phyloP scores from a whole-genome alignment of 768 basidiomycete genomes.

The Galerina marginata region DNA sequence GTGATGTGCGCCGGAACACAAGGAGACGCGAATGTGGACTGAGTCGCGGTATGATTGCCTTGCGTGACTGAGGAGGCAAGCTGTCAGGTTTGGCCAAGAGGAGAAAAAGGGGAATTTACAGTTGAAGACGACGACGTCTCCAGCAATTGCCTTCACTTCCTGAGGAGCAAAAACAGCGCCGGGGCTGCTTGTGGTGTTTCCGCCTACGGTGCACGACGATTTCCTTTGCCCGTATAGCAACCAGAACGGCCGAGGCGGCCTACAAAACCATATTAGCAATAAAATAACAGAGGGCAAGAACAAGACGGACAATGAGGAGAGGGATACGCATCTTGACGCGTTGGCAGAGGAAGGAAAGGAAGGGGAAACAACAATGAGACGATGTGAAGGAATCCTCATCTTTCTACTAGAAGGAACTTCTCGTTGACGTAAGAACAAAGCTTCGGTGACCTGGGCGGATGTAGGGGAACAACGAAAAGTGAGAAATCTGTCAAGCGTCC shows the following conservation, averaged over 20 bases:
- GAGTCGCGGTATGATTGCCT: constrained; percentile 59
- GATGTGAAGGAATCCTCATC: not conserved
- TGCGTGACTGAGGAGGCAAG: constrained; percentile 44
- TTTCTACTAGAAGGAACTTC: not conserved
- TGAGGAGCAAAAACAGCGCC: constrained; percentile 53
- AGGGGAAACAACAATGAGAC: constrained; percentile 9
- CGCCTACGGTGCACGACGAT: constrained; percentile 52
- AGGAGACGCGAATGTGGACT: constrained; percentile 60
- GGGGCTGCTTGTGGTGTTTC: constrained; percentile 48
- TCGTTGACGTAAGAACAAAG: too few relatives aligned
- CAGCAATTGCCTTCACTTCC: constrained; percentile 45
- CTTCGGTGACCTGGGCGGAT: too few relatives aligned
- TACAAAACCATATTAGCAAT: not conserved
- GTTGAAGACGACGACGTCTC: constrained; percentile 62
- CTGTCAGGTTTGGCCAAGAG: not conserved
- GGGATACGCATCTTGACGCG: constrained; percentile 17
- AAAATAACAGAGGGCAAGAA: not conserved
- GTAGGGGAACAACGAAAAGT: too few relatives aligned
- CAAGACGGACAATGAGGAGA: constrained; percentile 17
- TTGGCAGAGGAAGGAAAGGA: constrained; percentile 4
- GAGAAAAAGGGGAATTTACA: constrained; percentile 38
- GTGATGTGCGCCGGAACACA: constrained; percentile 57
- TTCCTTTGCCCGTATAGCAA: constrained; percentile 38
- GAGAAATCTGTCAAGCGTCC: too few relatives aligned
- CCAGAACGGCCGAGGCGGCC: constrained; percentile 22